These are phyloP conservation scores for Darksidea phi DNA, from an alignment of 495 filamentous ascomycete genomes.

Conservation along the genomic window DNA sequence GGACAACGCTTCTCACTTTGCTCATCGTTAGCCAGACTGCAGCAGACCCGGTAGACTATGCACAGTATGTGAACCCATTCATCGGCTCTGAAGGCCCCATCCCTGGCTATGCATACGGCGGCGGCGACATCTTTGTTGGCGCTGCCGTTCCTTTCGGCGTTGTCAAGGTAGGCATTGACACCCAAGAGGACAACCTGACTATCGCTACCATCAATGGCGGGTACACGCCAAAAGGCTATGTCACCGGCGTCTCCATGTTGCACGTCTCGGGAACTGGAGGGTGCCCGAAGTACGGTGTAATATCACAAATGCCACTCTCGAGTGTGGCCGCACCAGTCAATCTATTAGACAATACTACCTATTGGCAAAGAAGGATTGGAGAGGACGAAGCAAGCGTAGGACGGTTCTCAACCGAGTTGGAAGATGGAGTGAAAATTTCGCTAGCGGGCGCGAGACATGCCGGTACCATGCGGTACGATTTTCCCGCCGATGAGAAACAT, in stretches of 20 bases:
- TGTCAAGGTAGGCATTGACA: conserved; percentile 32
- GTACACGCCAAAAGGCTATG: conserved; percentile 37
- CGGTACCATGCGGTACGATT: conserved; percentile 38
- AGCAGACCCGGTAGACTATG: background rate
- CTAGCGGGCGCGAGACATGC: conserved; percentile 33
- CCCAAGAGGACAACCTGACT: conserved; percentile 32
- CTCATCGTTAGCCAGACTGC: no score
- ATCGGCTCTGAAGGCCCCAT: background rate
- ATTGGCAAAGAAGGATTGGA: conserved; percentile 32
- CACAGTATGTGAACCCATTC: background rate
- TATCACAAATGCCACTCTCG: conserved; percentile 40
- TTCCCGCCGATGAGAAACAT: conserved; percentile 33
- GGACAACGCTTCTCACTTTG: no score
- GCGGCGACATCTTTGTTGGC: conserved; percentile 1
- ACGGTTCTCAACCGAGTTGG: conserved; percentile 36
- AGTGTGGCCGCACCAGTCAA: conserved; percentile 30
- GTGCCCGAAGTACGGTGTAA: conserved; percentile 39
- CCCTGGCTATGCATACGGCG: background rate
- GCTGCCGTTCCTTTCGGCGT: background rate
- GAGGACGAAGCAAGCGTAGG: conserved; percentile 38
- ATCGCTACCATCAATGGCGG: conserved; percentile 38
- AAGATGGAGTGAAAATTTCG: conserved; percentile 35
- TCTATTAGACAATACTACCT: conserved; percentile 39
- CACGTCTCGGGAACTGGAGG: conserved; percentile 41
- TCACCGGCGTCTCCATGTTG: conserved; percentile 37